These are phyloP conservation scores for Pythium periplocum DNA, from an alignment of 352 stramenopile genomes.

Conservation along the genomic window DNA sequence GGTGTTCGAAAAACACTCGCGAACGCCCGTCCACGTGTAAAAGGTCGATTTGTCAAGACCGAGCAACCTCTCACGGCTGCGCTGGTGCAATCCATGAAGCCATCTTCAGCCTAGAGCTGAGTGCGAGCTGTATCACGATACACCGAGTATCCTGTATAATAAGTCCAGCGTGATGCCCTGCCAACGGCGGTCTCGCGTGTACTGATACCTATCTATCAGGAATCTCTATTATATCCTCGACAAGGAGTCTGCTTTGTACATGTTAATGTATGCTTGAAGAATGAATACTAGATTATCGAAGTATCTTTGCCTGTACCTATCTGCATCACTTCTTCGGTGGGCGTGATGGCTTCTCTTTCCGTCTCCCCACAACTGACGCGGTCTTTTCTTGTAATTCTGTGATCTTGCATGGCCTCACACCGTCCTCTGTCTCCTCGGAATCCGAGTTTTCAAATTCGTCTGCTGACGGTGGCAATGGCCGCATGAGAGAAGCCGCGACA, in stretches of 20 bases:
- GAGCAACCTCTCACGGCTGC: constrained; percentile 69
- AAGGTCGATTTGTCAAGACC: constrained; percentile 82
- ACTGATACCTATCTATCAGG: no score
- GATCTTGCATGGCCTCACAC: constrained; percentile 64
- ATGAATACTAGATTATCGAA: neutral
- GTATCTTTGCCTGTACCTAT: no score
- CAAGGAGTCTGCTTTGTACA: neutral
- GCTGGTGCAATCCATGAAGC: constrained; percentile 20
- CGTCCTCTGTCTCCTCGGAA: constrained; percentile 65
- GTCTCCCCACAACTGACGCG: constrained; percentile 43
- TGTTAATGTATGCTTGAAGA: constrained; percentile 1
- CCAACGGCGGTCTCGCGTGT: no score
- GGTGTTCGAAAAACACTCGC: constrained; percentile 76
- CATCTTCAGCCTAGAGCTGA: no score
- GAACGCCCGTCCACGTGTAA: constrained; percentile 69
- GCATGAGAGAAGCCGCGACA: constrained; percentile 24
- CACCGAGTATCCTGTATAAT: constrained; percentile 8
- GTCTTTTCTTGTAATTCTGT: constrained; percentile 80
- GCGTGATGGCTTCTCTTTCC: constrained; percentile 60
- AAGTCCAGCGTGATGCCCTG: neutral
- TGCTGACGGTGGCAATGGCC: constrained; percentile 45
- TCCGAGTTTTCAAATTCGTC: constrained; percentile 78
- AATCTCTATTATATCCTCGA: no score
- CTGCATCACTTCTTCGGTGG: constrained; percentile 15
- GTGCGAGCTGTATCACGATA: neutral